These are phyloP conservation scores for Escovopsis weberi DNA, from an alignment of 2,329 filamentous ascomycete genomes.

Conservation along the genomic window DNA sequence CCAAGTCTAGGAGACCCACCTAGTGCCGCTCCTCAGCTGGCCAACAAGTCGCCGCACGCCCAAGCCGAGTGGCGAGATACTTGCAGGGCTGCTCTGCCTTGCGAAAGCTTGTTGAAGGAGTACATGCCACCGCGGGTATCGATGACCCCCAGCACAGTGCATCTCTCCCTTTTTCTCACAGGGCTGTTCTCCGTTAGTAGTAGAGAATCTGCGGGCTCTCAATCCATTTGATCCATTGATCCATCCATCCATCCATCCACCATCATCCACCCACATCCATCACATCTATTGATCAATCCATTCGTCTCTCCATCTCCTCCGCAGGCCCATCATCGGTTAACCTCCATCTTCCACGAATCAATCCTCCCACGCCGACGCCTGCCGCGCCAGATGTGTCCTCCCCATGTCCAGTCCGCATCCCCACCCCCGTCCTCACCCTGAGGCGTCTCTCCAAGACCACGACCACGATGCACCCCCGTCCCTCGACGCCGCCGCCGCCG, in stretches of 20 bases:
- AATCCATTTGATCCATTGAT: no score
- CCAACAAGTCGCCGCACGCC: no score
- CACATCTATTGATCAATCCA: conserved; percentile 1
- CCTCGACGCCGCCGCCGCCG: conserved; percentile 1
- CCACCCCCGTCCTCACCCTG: conserved; percentile 9
- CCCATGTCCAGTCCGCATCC: conserved; percentile 41
- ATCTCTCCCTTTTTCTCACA: no score
- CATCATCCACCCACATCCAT: conserved; percentile 6
- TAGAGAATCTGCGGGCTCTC: no score
- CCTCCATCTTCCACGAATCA: conserved; percentile 11
- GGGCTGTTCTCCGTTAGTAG: no score
- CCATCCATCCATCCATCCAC: not conserved
- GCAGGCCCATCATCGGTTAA: conserved; percentile 8
- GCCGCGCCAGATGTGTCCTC: conserved; percentile 38
- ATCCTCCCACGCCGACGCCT: conserved; percentile 12
- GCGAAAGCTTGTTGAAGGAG: no score
- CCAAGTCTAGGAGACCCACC: no score
- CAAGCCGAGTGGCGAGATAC: no score
- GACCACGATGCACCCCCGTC: conserved; percentile 5
- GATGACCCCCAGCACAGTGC: no score
- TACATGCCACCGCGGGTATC: no score
- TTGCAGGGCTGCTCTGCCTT: no score
- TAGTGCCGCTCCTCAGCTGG: no score
- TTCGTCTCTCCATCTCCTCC: not conserved
- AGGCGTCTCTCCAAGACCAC: conserved; percentile 8